phyloP scores from a whole-genome alignment of 305 asterid species.

The Solanum hybrid region DNA sequence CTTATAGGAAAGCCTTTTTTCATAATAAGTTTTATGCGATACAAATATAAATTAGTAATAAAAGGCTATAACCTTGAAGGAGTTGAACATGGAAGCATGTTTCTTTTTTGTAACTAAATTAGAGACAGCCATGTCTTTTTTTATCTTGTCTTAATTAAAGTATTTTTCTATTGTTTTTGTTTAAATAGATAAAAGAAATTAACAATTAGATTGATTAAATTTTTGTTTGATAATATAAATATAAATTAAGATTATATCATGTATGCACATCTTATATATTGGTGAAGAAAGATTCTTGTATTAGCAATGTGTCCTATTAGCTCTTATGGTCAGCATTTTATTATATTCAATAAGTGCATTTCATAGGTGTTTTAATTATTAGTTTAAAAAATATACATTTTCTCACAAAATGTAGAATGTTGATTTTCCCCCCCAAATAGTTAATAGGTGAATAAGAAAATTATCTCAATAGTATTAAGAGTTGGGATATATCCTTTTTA shows the following conservation, averaged over 20 bases:
- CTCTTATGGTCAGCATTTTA: background rate
- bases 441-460: background rate
- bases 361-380: background rate
- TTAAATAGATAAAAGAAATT: background rate
- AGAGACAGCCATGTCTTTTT: background rate
- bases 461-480: background rate
- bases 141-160: background rate
- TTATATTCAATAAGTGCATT: no score
- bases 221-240: background rate
- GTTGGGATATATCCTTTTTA: background rate
- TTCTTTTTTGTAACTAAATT: background rate
- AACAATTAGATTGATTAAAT: background rate
- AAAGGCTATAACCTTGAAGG: background rate
- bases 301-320: background rate
- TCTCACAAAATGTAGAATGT: background rate
- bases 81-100: slow-evolving; percentile 4
- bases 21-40: background rate
- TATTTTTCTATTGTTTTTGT: background rate
- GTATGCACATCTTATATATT: background rate
- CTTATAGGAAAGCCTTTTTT: background rate
- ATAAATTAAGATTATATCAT: background rate
- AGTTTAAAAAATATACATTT: background rate
- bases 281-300: background rate
- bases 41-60: background rate
- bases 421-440: background rate